Base-by-base conservation (phyloP, 1,139 yeast species). In the Kodamaea anthophila region DNA sequence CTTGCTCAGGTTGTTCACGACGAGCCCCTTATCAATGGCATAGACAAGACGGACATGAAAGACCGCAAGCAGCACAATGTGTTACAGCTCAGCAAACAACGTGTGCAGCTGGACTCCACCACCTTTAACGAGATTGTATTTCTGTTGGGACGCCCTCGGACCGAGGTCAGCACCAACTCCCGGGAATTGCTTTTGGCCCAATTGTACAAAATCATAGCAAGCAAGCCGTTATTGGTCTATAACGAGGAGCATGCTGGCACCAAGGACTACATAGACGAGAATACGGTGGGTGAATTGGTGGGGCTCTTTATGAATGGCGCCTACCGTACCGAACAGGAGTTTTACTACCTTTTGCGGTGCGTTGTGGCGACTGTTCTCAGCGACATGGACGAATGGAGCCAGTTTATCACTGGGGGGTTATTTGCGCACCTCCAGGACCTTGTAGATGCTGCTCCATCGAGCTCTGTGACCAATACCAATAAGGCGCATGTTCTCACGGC, bases 341-440 rank as follows among this genome's bases (percentile, higher is more conserved):
- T 66, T 39, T 49, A 64, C 30, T 53, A 66, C 28, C 51, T 69
- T 19, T 58, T 51, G 42, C 54, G 74, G 37, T 56, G 70, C n/a
- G 37, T 61, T 11, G 53, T 65, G 24, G 65, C 71, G 1, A 55
- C 72, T 29, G 50, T 66, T 15, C 58, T 58, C 13, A 63, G 74
- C 34, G 73, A 72, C 41, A 57, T 70, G 15, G 77, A 73, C 35
- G 77, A 72, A 33, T 69, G 69, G 40, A 69, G 75, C 10, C 57
- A 55, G n/a, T 53, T 65, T 33, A 63, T 63, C 4, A 53, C 68
- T 23, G 54, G 60, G 4, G 69, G 58, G 15, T 53, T 72, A 28
- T 46, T 70, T 28, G 57, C 52, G 4, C 38, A 49, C 15, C 46
- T 73, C 18, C 47, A 57, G 33, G 40, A 40, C 12, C 45, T 65